Base-by-base conservation (phyloP, 768 basidiomycete species). In the Crepidotus variabilis region DNA sequence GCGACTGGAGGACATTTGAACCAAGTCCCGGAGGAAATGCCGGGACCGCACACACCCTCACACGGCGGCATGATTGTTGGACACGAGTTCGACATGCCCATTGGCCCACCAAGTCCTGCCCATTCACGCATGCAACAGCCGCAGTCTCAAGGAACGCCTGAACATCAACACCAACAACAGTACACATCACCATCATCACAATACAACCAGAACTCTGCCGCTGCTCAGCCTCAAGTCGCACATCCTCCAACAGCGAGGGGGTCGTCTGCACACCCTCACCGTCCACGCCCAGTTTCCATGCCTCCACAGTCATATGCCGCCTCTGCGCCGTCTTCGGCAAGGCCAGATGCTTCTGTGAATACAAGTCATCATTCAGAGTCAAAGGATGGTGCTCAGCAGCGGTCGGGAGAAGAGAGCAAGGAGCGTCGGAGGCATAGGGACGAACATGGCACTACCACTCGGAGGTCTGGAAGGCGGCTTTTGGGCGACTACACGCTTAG, bases 401-500 rank as follows among this genome's bases (percentile, higher is more conserved):
- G 52, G 21, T 39, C 65, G 35, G 47, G 56, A 9, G 67, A 69
- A 47, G 71, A 72, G 51, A 67, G 65, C 50, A 57, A 63, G 33
- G 65, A 69, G 34, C 64, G 66, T 49, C 59, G 69, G 59, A 66
- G 69, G 55, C 72, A 75, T 43, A 62, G 67, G 52, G 67, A 71
- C 21, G 67, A 68, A 32, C 67, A 64, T 47, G 49, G 47, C 57
- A 50, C 63, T 47, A 58, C 68, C 11, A 60, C 61, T n/a, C 57
- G 61, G 34, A 63, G 71, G 50, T 62, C 71, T 13, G 74, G 75
- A 56, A 72, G 78, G 63, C 69, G 88, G 71, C 78, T 92, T 57
- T 78, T 99, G 14, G 96, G 95, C 32, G 94, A 98, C 69, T 99
- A 97, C 76, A 91, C 91, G 58, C 83, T 99, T 63, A 90, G 90